Base-by-base conservation (phyloP, 75 land plant genomes). In the Pseudotsuga menziesii region DNA sequence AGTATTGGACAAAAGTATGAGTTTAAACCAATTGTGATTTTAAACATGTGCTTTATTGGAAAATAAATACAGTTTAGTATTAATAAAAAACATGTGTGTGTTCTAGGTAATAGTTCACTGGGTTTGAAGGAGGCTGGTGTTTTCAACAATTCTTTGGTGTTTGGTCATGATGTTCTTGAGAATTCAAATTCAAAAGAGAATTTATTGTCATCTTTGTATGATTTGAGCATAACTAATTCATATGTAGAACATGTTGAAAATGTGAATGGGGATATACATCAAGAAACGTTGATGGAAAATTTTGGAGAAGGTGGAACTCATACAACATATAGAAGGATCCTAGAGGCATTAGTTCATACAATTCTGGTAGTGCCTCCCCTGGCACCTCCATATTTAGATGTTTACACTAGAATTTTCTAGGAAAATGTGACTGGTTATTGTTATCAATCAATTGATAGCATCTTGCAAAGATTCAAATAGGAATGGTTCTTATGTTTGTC, bases 101-200 rank as follows among this genome's bases (percentile, higher is more conserved):
- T 55, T 69, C 44, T 17, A 35, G 84, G 80, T 79, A 7, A 85
- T 78, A 17, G 80, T 81, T 9, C 84, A 85, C n/a, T n/a, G 61
- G 86, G 86, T 22, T 17, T 85, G 58, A 74, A 77, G 76, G 78
- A 82, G 55, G 78, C 84, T 29, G 77, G 77, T 35, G 80, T 85
- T 3, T 75, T 81, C 74, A 78, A 29, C 26, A 66, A 82, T 32
- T 84, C 75, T 56, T 35, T 77, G 67, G 75, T 41, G 20, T 77
- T 78, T 23, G 83, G 85, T 16, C 77, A 80, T 56, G 72, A 22
- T 32, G 72, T 48, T n/a, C 82, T 80, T 57, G 85, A 83, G 56
- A 80, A 80, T 35, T 62, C 57, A 0, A 63, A 36, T 26, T 67
- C 83, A 20, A 58, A 26, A 23, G 79, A 70, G 26, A 20, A 35